Evolutionary conservation across 768 basidiomycete species (phyloP).

Genomic region (Russula compacta): DNA sequence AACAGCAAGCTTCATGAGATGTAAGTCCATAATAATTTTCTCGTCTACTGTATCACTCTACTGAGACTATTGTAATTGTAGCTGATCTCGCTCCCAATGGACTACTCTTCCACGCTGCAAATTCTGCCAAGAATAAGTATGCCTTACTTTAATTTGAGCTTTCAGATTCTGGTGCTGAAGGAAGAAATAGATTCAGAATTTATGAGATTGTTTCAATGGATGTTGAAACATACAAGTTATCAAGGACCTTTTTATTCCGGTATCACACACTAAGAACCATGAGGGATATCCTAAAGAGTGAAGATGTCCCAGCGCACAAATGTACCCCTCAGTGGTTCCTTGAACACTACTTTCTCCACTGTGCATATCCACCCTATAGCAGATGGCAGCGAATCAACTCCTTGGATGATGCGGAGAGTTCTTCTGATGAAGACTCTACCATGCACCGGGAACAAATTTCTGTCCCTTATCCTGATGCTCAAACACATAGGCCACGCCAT

Average conservation of each 20-base stretch:
- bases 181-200: constrained; percentile 29
- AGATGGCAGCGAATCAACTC: too few species aligned
- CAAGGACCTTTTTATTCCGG: constrained; percentile 43
- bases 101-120: constrained; percentile 23
- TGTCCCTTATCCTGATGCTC: too few species aligned
- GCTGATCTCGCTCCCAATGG: constrained; percentile 27
- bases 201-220: constrained; percentile 43
- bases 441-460: too few species aligned
- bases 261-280: constrained; percentile 43
- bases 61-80: constrained; percentile 11
- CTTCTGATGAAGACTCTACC: too few species aligned
- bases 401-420: too few species aligned
- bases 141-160: neutral
- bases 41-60: neutral
- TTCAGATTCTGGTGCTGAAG: neutral
- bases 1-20: constrained; percentile 33
- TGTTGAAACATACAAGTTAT: constrained; percentile 31
- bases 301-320: constrained; percentile 25
- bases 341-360: constrained; percentile 29
- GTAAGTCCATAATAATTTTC: constrained; percentile 22
- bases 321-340: constrained; percentile 46
- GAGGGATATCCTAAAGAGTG: constrained; percentile 31
- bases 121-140: constrained; percentile 26
- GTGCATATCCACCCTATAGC: too few species aligned
- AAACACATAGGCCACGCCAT: too few species aligned